A percentile compares a stretch with the other conserved stretches of the same genome.
phyloP scores from a whole-genome alignment of 2,329 filamentous ascomycete species.

The Lasiodiplodia theobromae region DNA sequence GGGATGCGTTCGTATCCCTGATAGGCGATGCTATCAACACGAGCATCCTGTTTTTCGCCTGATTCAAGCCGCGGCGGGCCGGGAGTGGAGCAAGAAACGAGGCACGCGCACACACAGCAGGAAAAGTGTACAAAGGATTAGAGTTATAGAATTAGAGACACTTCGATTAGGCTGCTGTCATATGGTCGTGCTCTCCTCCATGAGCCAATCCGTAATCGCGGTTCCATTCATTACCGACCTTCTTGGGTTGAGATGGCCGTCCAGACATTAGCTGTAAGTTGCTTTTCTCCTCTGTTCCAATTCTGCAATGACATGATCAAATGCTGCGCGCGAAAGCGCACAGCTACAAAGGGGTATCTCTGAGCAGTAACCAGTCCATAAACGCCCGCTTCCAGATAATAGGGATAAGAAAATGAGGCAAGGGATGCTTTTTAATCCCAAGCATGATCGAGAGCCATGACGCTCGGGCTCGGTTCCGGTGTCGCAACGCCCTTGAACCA shows the following conservation, averaged over 20 bases:
- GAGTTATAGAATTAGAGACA: slow-evolving; percentile 18
- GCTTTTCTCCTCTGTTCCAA: slow-evolving; percentile 14
- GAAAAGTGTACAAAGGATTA: not conserved
- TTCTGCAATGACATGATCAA: slow-evolving; percentile 27
- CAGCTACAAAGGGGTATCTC: slow-evolving; percentile 31
- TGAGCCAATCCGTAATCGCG: slow-evolving; percentile 4
- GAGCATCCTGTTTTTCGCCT: slow-evolving; percentile 4
- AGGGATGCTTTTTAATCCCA: slow-evolving; percentile 20
- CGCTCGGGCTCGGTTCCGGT: slow-evolving; percentile 47
- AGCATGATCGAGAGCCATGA: slow-evolving; percentile 14
- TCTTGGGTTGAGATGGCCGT: slow-evolving; percentile 9
- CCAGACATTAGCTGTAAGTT: slow-evolving; percentile 20
- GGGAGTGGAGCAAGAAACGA: not conserved
- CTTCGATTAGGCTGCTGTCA: slow-evolving; percentile 10
- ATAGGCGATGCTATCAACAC: slow-evolving; percentile 20
- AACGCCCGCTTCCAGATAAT: slow-evolving; percentile 25
- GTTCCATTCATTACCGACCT: slow-evolving; percentile 13
- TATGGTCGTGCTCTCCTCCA: not conserved
- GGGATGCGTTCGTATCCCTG: slow-evolving; percentile 16
- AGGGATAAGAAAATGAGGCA: slow-evolving; percentile 10
- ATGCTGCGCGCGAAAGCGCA: slow-evolving; percentile 28
- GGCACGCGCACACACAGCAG: not conserved
- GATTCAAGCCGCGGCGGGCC: not conserved
- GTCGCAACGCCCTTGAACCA: slow-evolving; percentile 46
- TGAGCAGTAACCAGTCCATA: slow-evolving; percentile 26